These are phyloP conservation scores for Botryotinia calthae DNA, from an alignment of 2,329 filamentous ascomycete species.

Conservation along the genomic window DNA sequence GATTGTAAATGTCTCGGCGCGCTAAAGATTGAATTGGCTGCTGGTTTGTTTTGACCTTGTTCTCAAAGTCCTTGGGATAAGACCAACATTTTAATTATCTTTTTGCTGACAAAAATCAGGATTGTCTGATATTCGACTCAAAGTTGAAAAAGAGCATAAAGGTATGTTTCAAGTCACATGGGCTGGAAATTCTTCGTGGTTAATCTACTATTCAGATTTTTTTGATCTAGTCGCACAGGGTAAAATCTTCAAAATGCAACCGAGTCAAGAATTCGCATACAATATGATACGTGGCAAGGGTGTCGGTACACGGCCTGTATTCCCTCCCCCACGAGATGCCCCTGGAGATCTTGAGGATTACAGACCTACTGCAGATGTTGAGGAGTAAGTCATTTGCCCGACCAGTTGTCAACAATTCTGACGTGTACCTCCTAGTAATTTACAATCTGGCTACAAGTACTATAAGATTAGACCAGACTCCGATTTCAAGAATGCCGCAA, in stretches of 20 bases:
- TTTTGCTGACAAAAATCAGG: background rate
- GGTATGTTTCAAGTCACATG: background rate
- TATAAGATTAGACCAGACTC: background rate
- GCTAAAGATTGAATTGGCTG: slow-evolving; percentile 10
- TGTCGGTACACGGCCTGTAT: slow-evolving; percentile 8
- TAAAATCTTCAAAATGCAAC: slow-evolving; percentile 1
- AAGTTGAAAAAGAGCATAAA: slow-evolving; percentile 15
- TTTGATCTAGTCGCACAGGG: slow-evolving; percentile 2
- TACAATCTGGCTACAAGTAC: slow-evolving; percentile 16
- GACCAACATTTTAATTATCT: background rate
- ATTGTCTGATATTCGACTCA: slow-evolving; percentile 8
- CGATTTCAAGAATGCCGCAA: background rate
- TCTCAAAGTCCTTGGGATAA: background rate
- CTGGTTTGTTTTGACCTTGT: slow-evolving; percentile 1
- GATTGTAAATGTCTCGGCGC: background rate
- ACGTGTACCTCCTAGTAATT: background rate
- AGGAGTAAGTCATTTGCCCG: background rate
- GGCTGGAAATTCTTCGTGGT: background rate
- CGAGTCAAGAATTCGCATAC: slow-evolving; percentile 14
- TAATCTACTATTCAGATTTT: slow-evolving; percentile 10
- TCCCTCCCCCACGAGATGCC: background rate
- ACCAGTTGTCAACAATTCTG: background rate
- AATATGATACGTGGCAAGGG: slow-evolving; percentile 19
- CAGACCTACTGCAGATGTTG: background rate
- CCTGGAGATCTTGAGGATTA: background rate